phyloP scores from a whole-genome alignment of 768 basidiomycete genomes.

The Pulveroboletus ravenelii region DNA sequence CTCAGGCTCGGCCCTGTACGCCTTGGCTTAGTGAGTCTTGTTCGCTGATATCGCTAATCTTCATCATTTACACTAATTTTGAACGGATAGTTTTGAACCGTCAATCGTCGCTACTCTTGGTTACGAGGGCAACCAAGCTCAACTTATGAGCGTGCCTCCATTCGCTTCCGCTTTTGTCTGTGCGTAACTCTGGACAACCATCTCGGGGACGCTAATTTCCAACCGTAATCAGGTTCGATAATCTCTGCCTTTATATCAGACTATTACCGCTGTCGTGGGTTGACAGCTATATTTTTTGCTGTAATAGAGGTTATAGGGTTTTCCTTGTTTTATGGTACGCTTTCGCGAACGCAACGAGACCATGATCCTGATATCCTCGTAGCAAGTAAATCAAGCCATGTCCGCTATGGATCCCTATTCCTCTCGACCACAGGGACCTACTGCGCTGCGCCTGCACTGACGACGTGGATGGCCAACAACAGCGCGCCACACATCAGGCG shows the following conservation, averaged over 20 bases:
- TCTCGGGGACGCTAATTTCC: neutral
- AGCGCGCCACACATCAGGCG: slow-evolving; percentile 33
- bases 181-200: slow-evolving; percentile 21
- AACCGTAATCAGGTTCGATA: slow-evolving; percentile 30
- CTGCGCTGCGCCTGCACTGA: slow-evolving; percentile 47
- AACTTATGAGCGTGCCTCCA: slow-evolving; percentile 60
- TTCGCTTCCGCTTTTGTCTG: slow-evolving; percentile 47
- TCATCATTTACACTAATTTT: slow-evolving; percentile 30
- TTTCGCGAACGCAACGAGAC: neutral
- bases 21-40: slow-evolving; percentile 22
- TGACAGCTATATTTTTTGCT: slow-evolving; percentile 41
- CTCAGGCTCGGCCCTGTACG: slow-evolving; percentile 16
- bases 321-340: slow-evolving; percentile 50
- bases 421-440: slow-evolving; percentile 39
- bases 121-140: slow-evolving; percentile 48
- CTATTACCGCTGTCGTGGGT: slow-evolving; percentile 46
- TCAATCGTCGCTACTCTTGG: slow-evolving; percentile 64
- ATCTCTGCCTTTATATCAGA: slow-evolving; percentile 49
- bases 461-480: slow-evolving; percentile 42
- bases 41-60: slow-evolving; percentile 20
- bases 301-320: slow-evolving; percentile 46
- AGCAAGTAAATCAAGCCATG: slow-evolving; percentile 29
- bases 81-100: slow-evolving; percentile 55
- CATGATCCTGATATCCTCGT: neutral
- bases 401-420: slow-evolving; percentile 54